Base-by-base conservation (phyloP, 192 early-diverging fungal genomes). In the Chytriomyces hyalinus region DNA sequence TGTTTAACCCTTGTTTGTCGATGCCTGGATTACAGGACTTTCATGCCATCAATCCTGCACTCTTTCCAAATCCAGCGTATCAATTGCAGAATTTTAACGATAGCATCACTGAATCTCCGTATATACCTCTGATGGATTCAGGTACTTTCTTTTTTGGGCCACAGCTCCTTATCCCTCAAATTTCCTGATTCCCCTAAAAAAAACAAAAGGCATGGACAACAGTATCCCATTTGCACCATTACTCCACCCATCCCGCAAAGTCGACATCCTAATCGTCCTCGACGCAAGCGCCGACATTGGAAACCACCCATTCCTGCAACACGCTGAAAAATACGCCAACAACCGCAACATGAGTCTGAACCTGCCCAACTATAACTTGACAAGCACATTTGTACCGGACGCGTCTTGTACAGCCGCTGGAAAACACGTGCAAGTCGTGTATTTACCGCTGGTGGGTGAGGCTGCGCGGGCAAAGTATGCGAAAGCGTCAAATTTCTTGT, bases 211-310 rank as follows among this genome's bases (percentile, higher is more conserved):
- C 24, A 81, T 84, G 80, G 83, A 84, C 77, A 84, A 84, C 77
- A 76, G 67, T 44, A 70, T 84, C n/a, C 83, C 83, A 3, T 81
- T 84, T 71, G 70, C 74, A 10, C 83, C 83, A 26, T 74, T 84
- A 49, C 74, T 84, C 17, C 61, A 71, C 10, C 59, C 59, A 4
- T 67, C 72, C n/a, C 62, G 83, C 3, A 22, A 78, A 6, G 71
- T 81, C 0, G 83, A 84, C 60, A 61, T 84, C 70, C 44, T 84
- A 4, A 75, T 84, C n/a, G 77, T 75, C 17, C 43, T 80, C 47
- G 80, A 84, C 65, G 76, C 75, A 0, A 65, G 53, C 22, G 73
- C 48, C 22, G 80, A 79, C 22, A 75, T 79, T 11, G 83, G 83
- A 13, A 20, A 45, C 0, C 77, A 81, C 53, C 83, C 83, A 6